A percentile compares a stretch with the other conserved stretches of the same genome.
Evolutionary conservation across 1,284 basidiomycete genomes (phyloP).

Genomic region (Bjerkandera adusta): DNA sequence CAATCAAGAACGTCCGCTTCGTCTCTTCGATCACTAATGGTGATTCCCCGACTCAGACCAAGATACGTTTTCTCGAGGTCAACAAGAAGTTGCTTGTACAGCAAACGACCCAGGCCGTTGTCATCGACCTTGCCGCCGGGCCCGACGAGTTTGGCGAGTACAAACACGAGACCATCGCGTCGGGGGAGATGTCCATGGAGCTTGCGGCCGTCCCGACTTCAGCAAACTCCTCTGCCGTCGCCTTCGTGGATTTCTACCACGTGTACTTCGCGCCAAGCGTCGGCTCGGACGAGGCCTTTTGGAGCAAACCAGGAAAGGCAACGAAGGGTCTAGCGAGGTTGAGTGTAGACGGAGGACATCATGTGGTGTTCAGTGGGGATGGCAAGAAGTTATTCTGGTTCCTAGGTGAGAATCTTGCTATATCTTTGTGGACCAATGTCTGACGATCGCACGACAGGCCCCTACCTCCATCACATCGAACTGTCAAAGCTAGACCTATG

Average conservation of each 20-base stretch:
- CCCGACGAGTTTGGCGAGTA: slow-evolving; percentile 49
- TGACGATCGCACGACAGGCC: slow-evolving; percentile 40
- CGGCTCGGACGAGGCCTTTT: slow-evolving; percentile 43
- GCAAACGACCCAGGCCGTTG: slow-evolving; percentile 47
- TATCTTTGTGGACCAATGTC: not conserved
- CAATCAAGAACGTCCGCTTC: slow-evolving; percentile 25
- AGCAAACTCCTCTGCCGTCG: slow-evolving; percentile 32
- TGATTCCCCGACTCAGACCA: slow-evolving; percentile 22
- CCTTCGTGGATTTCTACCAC: slow-evolving; percentile 66
- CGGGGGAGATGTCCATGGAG: slow-evolving; percentile 55
- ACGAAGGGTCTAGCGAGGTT: slow-evolving; percentile 57
- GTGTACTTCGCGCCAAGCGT: slow-evolving; percentile 53
- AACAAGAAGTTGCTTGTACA: slow-evolving; percentile 57
- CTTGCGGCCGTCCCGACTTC: slow-evolving; percentile 25
- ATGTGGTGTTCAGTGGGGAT: slow-evolving; percentile 58
- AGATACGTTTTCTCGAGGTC: slow-evolving; percentile 51
- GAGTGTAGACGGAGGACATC: slow-evolving; percentile 71
- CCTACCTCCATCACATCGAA: slow-evolving; percentile 61
- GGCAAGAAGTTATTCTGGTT: slow-evolving; percentile 69
- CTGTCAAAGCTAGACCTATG: slow-evolving; percentile 51
- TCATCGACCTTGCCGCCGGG: slow-evolving; percentile 50
- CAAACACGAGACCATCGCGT: slow-evolving; percentile 45
- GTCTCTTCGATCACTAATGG: slow-evolving; percentile 21
- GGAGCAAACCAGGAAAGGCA: slow-evolving; percentile 67
- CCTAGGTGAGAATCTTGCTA: slow-evolving; percentile 45